Evolutionary conservation across 805 yeast species (phyloP), one percentile per base, ranked within the genome.

Genomic region (Starmerella bacillaris): DNA sequence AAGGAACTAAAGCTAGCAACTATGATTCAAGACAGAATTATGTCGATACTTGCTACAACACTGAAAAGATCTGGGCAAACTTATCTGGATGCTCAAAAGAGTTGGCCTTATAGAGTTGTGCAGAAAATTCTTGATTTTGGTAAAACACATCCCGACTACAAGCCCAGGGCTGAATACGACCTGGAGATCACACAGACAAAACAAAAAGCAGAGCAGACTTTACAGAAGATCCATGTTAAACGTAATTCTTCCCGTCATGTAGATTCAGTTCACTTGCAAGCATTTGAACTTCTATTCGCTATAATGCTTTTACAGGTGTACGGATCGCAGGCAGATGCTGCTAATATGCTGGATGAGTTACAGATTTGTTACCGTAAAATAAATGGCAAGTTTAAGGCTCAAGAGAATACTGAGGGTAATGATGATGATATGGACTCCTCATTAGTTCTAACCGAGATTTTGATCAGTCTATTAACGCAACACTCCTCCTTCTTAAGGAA

Each of bases 261-360:
- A 30, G 51, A 57, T 38, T 40, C 50, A 24, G 55, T 63, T 38
- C 67, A 70, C 44, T 51, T 74, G 41, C 58, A 60, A 38, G 76
- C 82, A 29, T 75, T 86, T 49, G 92, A 82, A 53, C 58, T 79
- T 24, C 59, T 86, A 30, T 68, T 78, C 37, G 75, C 94, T 0
- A 70, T 78, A 67, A 74, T 75, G 3, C 55, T 83, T 17, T 51
- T 86, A 11, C 93, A 82, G 52, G 61, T 84, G 22, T 83, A 74
- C 50, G 60, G 72, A 36, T 92, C 84, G 18, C 58, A 67, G 35
- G 52, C 72, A 4, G 95, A 86, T 40, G 74, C 93, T 1, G 68
- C 78, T 5, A 62, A 70, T 22, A 72, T 80, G 14, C 60, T 86
- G 24, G 73, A 71, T 19, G 96, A 86, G 51, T 56, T 86, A 33